These are phyloP conservation scores for Xylariaceae sp. DNA, from an alignment of 2,329 filamentous ascomycete genomes.

Conservation along the genomic window DNA sequence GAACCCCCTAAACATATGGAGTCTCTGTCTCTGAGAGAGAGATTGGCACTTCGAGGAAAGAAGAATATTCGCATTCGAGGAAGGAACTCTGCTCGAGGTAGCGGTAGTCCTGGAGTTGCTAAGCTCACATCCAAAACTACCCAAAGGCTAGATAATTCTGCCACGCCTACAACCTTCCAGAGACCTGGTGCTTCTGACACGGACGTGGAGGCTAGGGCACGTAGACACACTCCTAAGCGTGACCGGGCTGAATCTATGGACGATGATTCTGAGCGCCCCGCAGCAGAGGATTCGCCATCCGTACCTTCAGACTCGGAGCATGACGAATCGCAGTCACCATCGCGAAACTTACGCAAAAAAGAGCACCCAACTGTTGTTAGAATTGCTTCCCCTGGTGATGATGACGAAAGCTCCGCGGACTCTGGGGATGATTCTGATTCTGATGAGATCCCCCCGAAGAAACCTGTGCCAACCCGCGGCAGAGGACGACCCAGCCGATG, in stretches of 20 bases:
- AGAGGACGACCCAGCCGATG: constrained; percentile 14
- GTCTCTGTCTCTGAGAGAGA: constrained; percentile 54
- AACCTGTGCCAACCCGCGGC: constrained; percentile 43
- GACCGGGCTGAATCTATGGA: constrained; percentile 26
- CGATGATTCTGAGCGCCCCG: constrained; percentile 24
- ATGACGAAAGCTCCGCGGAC: constrained; percentile 20
- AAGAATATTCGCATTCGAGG: constrained; percentile 49
- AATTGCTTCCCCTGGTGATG: constrained; percentile 19
- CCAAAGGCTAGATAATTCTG: neutral
- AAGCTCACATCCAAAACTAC: neutral
- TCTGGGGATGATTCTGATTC: constrained; percentile 20
- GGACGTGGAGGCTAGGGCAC: constrained; percentile 8
- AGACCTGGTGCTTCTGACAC: neutral
- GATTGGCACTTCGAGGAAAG: constrained; percentile 52
- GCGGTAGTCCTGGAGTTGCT: constrained; percentile 3
- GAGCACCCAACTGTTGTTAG: constrained; percentile 27
- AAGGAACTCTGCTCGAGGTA: constrained; percentile 9
- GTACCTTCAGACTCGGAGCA: constrained; percentile 18
- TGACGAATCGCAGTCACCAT: constrained; percentile 5
- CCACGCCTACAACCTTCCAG: constrained; percentile 11
- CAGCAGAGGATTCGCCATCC: constrained; percentile 19
- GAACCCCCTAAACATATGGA: constrained; percentile 27
- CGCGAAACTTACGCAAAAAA: constrained; percentile 12
- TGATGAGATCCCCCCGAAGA: constrained; percentile 16
- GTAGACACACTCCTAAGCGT: constrained; percentile 8